Base-by-base conservation (phyloP, 345 rosid species). In the Gossypium stocksii region DNA sequence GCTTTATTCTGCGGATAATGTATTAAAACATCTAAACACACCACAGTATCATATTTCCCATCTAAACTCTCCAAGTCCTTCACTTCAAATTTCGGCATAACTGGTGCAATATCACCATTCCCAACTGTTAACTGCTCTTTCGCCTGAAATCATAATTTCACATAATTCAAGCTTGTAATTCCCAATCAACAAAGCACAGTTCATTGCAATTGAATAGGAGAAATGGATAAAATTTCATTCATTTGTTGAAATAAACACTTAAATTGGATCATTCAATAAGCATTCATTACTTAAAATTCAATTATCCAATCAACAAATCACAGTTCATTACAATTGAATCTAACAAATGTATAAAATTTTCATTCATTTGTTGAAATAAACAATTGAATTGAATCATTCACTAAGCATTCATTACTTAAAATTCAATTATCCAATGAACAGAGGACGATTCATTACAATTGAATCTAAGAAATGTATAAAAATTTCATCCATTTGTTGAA, bases 1-100 rank as follows among this genome's bases (percentile, higher is more conserved):
- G 97, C 99, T 81, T 95, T 91, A 73, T 56, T 90, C 79, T 95
- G 99, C 0, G 98, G 99, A 56, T 95, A 93, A 79, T 93, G 99
- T 79, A 95, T 95, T 80, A 95, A 63, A 29, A 95, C 98, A 79
- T 95, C 99, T 14, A 95, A 75, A 82, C 99, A 95, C 29, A 93
- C 89, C 20, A 95, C 98, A 0, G 94, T 91, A 19, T 90, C 86
- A 17, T 84, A 93, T 81, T 89, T 92, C 6, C 99, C 99, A 38
- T 74, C 77, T 44, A 95, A 54, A 74, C 97, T 92, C 86, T 95
- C 97, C 13, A 95, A 76, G 80, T 93, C 98, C 23, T 84, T 92
- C 70, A 95, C 99, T 74, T 91, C 89, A 49, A 92, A 93, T 76
- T 81, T 89, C 2, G 97, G 98, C 80, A 91, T 65, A 71, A 77